These are phyloP conservation scores for Naganishia vishniacii DNA, from an alignment of 768 basidiomycete species.

Conservation along the genomic window DNA sequence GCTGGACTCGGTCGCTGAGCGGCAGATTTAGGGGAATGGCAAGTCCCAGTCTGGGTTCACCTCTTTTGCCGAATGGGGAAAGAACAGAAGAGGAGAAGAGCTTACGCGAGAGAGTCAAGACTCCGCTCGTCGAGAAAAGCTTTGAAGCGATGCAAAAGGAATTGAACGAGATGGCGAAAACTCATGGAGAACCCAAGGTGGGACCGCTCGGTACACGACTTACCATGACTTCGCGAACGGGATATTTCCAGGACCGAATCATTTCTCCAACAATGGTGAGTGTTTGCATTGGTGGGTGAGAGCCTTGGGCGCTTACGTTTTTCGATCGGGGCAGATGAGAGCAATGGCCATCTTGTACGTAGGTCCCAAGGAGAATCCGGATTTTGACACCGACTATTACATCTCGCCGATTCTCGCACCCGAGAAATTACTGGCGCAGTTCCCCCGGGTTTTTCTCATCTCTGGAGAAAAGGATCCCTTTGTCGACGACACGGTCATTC, in stretches of 20 bases:
- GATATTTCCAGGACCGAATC: constrained; percentile 88
- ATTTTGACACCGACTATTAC: constrained; percentile 90
- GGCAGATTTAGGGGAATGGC: constrained; percentile 20
- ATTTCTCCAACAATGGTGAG: constrained; percentile 93
- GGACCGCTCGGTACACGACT: constrained; percentile 73
- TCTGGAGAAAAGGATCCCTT: constrained; percentile 88
- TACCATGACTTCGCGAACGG: constrained; percentile 91
- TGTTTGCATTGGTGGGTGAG: constrained; percentile 9
- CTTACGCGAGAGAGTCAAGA: constrained; percentile 61
- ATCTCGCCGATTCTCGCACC: constrained; percentile 93
- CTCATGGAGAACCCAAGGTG: constrained; percentile 48
- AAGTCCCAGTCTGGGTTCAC: not conserved
- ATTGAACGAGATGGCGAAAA: constrained; percentile 55
- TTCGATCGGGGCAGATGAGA: constrained; percentile 93
- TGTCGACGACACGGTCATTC: constrained; percentile 95
- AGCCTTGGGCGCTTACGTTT: not conserved
- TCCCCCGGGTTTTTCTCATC: constrained; percentile 87
- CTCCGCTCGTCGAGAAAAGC: constrained; percentile 43
- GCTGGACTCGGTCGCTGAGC: constrained; percentile 51
- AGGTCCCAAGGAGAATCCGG: constrained; percentile 86
- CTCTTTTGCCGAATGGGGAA: constrained; percentile 39
- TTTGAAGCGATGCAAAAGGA: constrained; percentile 51
- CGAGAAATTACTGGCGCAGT: constrained; percentile 72
- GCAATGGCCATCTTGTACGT: constrained; percentile 98
- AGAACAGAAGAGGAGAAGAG: constrained; percentile 66